Conservation (phyloP, 352 stramenopile species). For the Pseudoperonospora humuli region DNA sequence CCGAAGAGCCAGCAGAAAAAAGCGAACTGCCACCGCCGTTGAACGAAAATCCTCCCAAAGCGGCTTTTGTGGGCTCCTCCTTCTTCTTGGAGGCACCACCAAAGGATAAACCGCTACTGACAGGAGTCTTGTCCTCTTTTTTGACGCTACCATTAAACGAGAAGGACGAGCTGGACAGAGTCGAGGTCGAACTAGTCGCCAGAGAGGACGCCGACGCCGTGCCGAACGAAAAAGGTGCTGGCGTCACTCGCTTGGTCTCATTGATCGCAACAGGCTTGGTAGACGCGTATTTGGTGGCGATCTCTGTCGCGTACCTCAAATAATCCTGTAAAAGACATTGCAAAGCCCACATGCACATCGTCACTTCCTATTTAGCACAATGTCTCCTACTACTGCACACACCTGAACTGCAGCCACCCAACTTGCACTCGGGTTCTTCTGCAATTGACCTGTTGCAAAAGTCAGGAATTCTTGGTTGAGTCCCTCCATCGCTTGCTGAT, state of each 20-base stretch:
- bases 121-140: conserved; percentile 9
- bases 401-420: conserved; percentile 62
- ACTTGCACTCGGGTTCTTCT: conserved; percentile 57
- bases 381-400: not conserved
- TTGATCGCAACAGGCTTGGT: conserved; percentile 49
- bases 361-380: not conserved
- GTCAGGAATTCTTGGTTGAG: conserved; percentile 78
- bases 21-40: conserved; percentile 27
- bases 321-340: conserved; percentile 47
- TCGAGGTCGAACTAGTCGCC: conserved; percentile 7
- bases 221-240: conserved; percentile 22
- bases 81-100: conserved; percentile 13
- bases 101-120: conserved; percentile 13
- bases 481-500: conserved; percentile 69
- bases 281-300: conserved; percentile 51
- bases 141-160: conserved; percentile 27
- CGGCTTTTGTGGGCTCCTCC: conserved; percentile 5
- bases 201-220: conserved; percentile 4
- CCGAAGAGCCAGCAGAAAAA: conserved; percentile 27
- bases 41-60: conserved; percentile 14
- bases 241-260: conserved; percentile 17
- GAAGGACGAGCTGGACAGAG: conserved; percentile 12
- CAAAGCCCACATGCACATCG: conserved; percentile 3
- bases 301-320: conserved; percentile 50
- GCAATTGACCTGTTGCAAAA: conserved; percentile 58